phyloP scores from a whole-genome alignment of 495 filamentous ascomycete species.

The Terfezia boudieri region DNA sequence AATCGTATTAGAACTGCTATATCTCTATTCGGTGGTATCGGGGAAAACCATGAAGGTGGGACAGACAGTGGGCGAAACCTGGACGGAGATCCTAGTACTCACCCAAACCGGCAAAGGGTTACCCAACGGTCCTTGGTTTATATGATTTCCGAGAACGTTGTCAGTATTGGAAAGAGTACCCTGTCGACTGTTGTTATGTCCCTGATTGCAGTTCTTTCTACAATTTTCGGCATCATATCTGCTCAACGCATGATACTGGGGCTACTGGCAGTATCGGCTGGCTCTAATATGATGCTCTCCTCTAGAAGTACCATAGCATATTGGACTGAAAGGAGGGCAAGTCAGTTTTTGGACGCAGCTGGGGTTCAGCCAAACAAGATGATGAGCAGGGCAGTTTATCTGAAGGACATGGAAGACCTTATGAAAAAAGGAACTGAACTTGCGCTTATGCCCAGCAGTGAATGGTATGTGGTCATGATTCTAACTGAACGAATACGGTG shows the following conservation, averaged over 20 bases:
- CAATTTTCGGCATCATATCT: conserved; percentile 42
- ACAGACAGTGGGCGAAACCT: conserved; percentile 12
- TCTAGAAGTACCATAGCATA: conserved; percentile 44
- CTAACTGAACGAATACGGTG: neutral
- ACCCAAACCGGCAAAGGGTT: conserved; percentile 19
- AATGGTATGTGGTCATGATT: conserved; percentile 15
- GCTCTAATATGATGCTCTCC: conserved; percentile 50
- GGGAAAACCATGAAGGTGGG: conserved; percentile 31
- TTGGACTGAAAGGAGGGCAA: conserved; percentile 69
- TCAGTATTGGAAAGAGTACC: conserved; percentile 45
- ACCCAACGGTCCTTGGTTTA: conserved; percentile 41
- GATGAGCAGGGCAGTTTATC: conserved; percentile 68
- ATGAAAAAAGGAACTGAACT: conserved; percentile 26
- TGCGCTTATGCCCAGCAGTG: conserved; percentile 8
- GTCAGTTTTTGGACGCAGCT: conserved; percentile 52
- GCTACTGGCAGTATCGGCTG: conserved; percentile 40
- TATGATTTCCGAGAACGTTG: conserved; percentile 45
- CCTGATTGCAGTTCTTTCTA: conserved; percentile 37
- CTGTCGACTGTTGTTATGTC: conserved; percentile 53
- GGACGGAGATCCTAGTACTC: neutral
- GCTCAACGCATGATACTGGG: conserved; percentile 54
- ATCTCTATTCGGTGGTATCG: conserved; percentile 70
- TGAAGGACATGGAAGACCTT: conserved; percentile 58
- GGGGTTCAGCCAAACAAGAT: conserved; percentile 55
- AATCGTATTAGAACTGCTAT: conserved; percentile 78